A percentile compares a stretch with the other conserved stretches of the same genome.
Conservation (phyloP, 345 rosid species). For the Aquilaria malaccensis region DNA sequence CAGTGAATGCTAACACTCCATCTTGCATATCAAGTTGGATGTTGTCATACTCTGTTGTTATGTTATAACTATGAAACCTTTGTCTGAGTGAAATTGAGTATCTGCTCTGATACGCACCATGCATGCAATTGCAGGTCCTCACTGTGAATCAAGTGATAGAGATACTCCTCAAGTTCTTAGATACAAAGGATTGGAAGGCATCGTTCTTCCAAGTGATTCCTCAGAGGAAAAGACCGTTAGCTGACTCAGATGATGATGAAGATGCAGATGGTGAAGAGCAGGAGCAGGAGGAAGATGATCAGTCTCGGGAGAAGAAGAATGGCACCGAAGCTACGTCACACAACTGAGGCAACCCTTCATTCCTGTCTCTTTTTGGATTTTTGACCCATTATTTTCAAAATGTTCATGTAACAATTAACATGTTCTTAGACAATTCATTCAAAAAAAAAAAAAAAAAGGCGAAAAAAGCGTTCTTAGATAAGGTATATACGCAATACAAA, state of each 20-base stretch:
- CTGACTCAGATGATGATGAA: conserved; percentile 26
- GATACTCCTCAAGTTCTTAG: conserved; percentile 78
- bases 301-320: conserved; percentile 40
- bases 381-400: too few species aligned
- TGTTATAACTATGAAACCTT: neutral
- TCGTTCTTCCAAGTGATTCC: conserved; percentile 92
- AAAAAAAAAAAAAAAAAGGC: too few species aligned
- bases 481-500: too few species aligned
- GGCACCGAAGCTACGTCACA: conserved; percentile 35
- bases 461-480: too few species aligned
- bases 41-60: too few species aligned
- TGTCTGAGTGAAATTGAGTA: neutral
- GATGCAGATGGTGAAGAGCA: conserved; percentile 23
- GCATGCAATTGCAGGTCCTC: conserved; percentile 50
- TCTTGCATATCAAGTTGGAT: too few species aligned
- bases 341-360: conserved; percentile 10
- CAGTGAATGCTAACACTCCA: too few species aligned
- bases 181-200: conserved; percentile 77
- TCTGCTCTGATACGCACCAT: neutral
- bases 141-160: conserved; percentile 95
- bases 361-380: too few species aligned
- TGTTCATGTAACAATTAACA: too few species aligned
- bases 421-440: too few species aligned
- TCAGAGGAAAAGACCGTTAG: conserved; percentile 64
- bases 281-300: conserved; percentile 23